Conservation (phyloP, 2,329 filamentous ascomycete species). For the Arachnomyces sp. region DNA sequence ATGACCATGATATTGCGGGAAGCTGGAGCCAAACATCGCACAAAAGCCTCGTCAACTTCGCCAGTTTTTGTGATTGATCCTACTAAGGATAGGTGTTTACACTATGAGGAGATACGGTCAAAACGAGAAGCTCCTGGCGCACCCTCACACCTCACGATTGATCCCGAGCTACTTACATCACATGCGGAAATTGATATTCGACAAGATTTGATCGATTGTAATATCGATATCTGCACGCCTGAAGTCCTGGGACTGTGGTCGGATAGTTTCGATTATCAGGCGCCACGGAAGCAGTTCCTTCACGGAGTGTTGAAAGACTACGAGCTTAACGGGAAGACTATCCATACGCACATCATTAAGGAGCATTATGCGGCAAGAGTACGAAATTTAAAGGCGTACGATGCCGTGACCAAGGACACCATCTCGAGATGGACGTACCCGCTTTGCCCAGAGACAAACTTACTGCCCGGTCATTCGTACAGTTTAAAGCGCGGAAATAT, state of each 20-base stretch:
- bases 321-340: slow-evolving; percentile 94
- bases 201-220: slow-evolving; percentile 82
- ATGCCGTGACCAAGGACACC: slow-evolving; percentile 80
- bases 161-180: slow-evolving; percentile 67
- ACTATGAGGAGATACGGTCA: slow-evolving; percentile 85
- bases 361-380: slow-evolving; percentile 81
- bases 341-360: slow-evolving; percentile 77
- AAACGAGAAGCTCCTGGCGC: slow-evolving; percentile 15
- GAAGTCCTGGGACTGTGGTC: slow-evolving; percentile 93
- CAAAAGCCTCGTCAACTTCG: slow-evolving; percentile 64
- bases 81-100: slow-evolving; percentile 69
- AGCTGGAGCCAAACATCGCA: slow-evolving; percentile 64
- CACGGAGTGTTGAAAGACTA: slow-evolving; percentile 93
- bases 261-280: slow-evolving; percentile 94
- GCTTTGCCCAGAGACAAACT: slow-evolving; percentile 79
- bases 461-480: slow-evolving; percentile 70
- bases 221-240: slow-evolving; percentile 94
- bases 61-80: slow-evolving; percentile 84
- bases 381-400: slow-evolving; percentile 79
- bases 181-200: slow-evolving; percentile 72
- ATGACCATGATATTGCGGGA: slow-evolving; percentile 92
- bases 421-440: slow-evolving; percentile 81
- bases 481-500: slow-evolving; percentile 59
- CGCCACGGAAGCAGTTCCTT: slow-evolving; percentile 78
- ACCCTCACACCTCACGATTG: slow-evolving; percentile 52